Base-by-base conservation (phyloP, 2,329 filamentous ascomycete species). In the Karstenula rhodostoma region DNA sequence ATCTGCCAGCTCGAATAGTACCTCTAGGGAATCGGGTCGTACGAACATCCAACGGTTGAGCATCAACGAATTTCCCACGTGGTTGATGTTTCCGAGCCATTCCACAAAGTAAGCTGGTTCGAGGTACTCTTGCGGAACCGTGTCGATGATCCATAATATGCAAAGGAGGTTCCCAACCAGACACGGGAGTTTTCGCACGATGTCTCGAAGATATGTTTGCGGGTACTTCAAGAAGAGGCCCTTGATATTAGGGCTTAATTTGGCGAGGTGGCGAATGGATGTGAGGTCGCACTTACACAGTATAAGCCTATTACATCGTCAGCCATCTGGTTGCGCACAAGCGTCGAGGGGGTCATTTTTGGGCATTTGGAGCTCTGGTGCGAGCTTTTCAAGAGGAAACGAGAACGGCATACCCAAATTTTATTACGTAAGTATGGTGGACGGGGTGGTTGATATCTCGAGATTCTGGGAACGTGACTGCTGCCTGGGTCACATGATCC, bases 271-370 rank as follows among this genome's bases (percentile, higher is more conserved):
- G 2, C 42, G 42, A 9, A 47, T 46, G 13, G 52, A 46, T 4
- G 27, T 10, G 19, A 55, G 10, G 29, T 55, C 29, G 52, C 52
- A 55, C 29, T 37, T 55, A n/a, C 40, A 47, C 4, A 55, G 27
- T 10, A 55, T 37, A 15, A 55, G 52, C 52, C 27, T 47, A 15
- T 17, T 29, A 25, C 17, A 25, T 23, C 13, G 19, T 46, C 15
- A 46, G 52, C 15, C 8, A 10, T 8, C 17, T 40, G n/a, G 17
- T 8, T 44, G 25, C 15, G 6, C 25, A 9, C 25, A 15, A 29
- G 15, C 8, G 19, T 44, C 12, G 19, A 9, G n/a, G 23, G 25
- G 51, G 25, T 9, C 27, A 2, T 33, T 9, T 55, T 4, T 46
- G 19, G 29, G 47, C 42, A 55, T 47, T 46, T 47, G 52, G 3